Base-by-base conservation (phyloP, 306 rosid species). In the Gastrolobium bilobum region DNA sequence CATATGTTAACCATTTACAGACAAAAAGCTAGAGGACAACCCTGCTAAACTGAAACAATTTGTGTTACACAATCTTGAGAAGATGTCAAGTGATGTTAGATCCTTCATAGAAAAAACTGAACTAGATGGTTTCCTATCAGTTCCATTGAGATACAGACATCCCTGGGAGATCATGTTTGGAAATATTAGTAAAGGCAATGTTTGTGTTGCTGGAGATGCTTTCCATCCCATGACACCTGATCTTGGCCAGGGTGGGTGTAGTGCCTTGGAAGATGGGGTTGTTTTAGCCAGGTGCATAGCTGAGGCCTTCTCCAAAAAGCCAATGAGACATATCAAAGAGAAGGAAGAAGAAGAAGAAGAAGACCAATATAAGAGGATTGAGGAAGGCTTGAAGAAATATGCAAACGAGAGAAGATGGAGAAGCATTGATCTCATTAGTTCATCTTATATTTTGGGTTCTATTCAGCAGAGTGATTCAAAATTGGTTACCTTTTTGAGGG, bases 211-310 rank as follows among this genome's bases (percentile, higher is more conserved):
- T 0, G 94, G 96, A n/a, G 97, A 89, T 13, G 92, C 91, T 1
- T 71, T 93, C 48, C 97, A 93, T 57, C 89, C 96, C 3, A 91
- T 85, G 94, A 84, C 88, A 0, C 91, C 96, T 1, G 94, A 90
- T 48, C 44, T 90, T 9, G 92, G 92, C 5, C 97, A 90, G 62
- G 94, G 92, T 6, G 90, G 91, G 9, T 85, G 90, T 59, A 15
- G 83, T 79, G 90, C 94, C 0, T 64, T 90, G 30, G 97, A 90
- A 10, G 97, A 89, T 37, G 91, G 85, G 1, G 76, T 93, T 43
- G 79, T 89, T 44, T 79, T 93, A 63, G 95, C 92, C 5, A 86
- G 93, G 80, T 88, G 88, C 63, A 72, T 93, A 5, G 92, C 77
- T 0, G 85, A 87, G 78, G 94, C 88, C 13, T 59, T 93, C 40